Evolutionary conservation across 2,329 filamentous ascomycete genomes (phyloP).

Genomic region (Fusarium algeriense): DNA sequence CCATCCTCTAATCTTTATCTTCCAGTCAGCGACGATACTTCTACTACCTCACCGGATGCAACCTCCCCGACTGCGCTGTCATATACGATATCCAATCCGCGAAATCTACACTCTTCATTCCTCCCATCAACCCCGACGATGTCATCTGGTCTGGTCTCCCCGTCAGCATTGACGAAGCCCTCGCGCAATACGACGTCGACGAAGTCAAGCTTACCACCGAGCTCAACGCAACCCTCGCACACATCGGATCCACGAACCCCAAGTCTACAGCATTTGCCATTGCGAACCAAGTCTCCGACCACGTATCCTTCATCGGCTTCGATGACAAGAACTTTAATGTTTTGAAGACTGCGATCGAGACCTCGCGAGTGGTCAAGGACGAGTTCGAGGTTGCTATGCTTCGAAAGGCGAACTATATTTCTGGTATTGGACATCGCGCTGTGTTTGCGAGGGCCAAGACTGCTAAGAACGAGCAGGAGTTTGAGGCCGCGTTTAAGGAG

Average conservation of each 20-base stretch:
- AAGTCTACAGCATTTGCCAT: constrained; percentile 77
- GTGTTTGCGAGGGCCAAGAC: constrained; percentile 71
- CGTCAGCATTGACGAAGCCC: constrained; percentile 79
- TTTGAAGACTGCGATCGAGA: constrained; percentile 74
- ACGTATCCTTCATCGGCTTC: constrained; percentile 78
- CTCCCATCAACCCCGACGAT: constrained; percentile 85
- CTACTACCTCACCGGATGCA: constrained; percentile 91
- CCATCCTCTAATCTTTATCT: constrained; percentile 2
- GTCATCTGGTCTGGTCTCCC: constrained; percentile 96
- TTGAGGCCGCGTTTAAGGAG: constrained; percentile 84
- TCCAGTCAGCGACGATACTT: constrained; percentile 88
- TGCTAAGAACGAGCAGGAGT: constrained; percentile 82
- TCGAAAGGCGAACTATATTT: constrained; percentile 77
- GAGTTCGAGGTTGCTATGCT: constrained; percentile 81
- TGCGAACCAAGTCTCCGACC: constrained; percentile 78
- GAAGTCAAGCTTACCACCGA: constrained; percentile 78
- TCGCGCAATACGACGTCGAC: constrained; percentile 84
- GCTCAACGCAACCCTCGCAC: constrained; percentile 77
- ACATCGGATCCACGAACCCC: constrained; percentile 57
- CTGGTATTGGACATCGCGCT: constrained; percentile 73
- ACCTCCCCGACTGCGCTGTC: constrained; percentile 82
- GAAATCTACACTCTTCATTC: constrained; percentile 88
- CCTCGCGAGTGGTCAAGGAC: constrained; percentile 78
- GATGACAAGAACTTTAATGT: constrained; percentile 69
- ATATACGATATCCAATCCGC: constrained; percentile 82